A percentile compares a stretch with the other conserved stretches of the same genome.
Evolutionary conservation across 345 rosid species (phyloP).

Genomic region (Camelina hispida): DNA sequence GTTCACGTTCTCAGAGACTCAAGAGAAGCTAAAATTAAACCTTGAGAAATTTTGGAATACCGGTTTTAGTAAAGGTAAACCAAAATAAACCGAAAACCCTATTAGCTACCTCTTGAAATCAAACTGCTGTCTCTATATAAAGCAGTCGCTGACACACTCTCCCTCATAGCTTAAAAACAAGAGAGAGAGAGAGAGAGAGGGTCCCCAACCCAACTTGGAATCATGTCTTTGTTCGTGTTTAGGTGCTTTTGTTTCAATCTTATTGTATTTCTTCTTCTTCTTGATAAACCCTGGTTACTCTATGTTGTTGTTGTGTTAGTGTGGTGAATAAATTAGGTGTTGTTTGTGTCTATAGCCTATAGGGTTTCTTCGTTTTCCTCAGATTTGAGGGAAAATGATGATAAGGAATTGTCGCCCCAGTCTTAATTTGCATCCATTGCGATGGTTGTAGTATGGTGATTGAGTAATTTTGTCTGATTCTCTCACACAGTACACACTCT

Average conservation of each 20-base stretch:
- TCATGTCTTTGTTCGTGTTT: neutral
- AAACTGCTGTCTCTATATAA: neutral
- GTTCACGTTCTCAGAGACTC: no score
- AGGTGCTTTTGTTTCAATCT: neutral
- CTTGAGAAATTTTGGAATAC: neutral
- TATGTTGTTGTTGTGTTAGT: neutral
- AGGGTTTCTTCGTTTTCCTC: neutral
- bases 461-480: no score
- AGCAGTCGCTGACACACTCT: neutral
- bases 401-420: conserved; percentile 77
- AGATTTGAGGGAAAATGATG: conserved; percentile 53
- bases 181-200: neutral
- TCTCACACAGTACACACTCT: no score
- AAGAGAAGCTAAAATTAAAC: neutral
- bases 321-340: neutral
- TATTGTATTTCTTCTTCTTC: neutral
- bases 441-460: no score
- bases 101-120: neutral
- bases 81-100: neutral
- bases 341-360: neutral
- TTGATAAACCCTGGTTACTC: neutral
- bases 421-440: no score
- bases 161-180: neutral
- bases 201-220: neutral
- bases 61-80: neutral